Percentiles rank a stretch among this genome's conserved stretches.
Conservation (phyloP, 2,329 filamentous ascomycete genomes). For the Venturia nashicola region DNA sequence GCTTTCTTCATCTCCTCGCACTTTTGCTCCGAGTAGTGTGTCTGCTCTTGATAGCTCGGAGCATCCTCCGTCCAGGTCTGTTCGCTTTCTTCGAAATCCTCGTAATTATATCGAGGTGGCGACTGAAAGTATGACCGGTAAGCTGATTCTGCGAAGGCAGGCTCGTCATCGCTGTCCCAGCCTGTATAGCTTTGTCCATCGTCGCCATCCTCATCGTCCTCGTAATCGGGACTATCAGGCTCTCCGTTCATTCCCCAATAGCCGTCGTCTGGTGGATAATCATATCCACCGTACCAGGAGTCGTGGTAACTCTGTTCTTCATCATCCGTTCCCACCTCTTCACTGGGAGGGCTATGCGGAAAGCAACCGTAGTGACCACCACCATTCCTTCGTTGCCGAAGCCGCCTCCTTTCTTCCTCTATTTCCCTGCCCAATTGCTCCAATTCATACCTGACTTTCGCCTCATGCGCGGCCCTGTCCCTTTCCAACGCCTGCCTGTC, state of each 20-base stretch:
- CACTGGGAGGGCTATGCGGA: neutral
- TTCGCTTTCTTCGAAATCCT: neutral
- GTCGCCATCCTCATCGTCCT: neutral
- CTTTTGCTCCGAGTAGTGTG: neutral
- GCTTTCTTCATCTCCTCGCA: neutral
- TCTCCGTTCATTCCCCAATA: neutral
- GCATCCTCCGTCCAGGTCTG: neutral
- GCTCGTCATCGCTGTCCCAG: neutral
- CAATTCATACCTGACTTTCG: neutral
- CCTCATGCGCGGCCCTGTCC: neutral
- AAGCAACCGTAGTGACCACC: neutral
- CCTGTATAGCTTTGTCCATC: neutral
- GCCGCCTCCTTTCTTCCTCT: neutral
- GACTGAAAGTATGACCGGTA: neutral
- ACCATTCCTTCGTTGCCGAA: neutral
- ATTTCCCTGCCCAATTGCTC: neutral
- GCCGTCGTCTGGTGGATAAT: neutral
- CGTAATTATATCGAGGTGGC: neutral
- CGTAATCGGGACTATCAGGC: neutral
- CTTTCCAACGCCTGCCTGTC: neutral
- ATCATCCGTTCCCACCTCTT: neutral
- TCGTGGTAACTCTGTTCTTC: neutral
- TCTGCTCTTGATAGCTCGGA: neutral
- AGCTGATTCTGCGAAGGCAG: neutral
- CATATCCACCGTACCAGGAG: neutral